These are phyloP conservation scores for Diaporthe caulivora DNA, from an alignment of 2,329 filamentous ascomycete genomes.

Conservation along the genomic window DNA sequence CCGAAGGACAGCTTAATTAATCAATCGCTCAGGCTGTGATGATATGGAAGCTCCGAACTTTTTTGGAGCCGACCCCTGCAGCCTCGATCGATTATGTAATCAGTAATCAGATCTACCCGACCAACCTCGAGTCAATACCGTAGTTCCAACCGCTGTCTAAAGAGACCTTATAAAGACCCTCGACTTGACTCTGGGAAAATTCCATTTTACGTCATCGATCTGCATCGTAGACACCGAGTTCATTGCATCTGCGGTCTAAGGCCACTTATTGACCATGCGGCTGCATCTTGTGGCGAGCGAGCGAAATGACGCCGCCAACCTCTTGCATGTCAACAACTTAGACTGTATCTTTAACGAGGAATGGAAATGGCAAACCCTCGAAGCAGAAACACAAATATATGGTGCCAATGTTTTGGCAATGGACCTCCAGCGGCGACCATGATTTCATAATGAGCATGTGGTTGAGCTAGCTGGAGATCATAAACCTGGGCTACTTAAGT, in stretches of 20 bases:
- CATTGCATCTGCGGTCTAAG: no score
- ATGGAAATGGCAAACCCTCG: not conserved
- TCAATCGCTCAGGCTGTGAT: not conserved
- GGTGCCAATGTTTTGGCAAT: not conserved
- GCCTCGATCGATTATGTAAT: slow-evolving; percentile 8
- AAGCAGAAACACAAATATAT: not conserved
- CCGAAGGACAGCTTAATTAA: slow-evolving; percentile 13
- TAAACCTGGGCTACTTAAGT: no score
- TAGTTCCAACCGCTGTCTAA: not conserved
- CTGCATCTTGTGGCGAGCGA: not conserved
- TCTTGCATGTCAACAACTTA: not conserved
- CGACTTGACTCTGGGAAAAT: not conserved
- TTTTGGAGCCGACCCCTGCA: slow-evolving; percentile 29
- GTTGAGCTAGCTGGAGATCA: not conserved
- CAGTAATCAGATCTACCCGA: not conserved
- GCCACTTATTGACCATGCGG: not conserved
- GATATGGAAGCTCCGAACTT: slow-evolving; percentile 32
- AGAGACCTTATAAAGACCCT: not conserved
- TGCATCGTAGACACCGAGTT: no score
- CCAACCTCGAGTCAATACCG: not conserved
- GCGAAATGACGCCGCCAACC: not conserved
- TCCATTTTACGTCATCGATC: no score
- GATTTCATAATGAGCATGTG: not conserved
- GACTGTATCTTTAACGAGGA: not conserved
- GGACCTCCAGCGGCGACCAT: not conserved